Conservation (phyloP, 495 filamentous ascomycete species). For the Hyaloscypha variabilis region DNA sequence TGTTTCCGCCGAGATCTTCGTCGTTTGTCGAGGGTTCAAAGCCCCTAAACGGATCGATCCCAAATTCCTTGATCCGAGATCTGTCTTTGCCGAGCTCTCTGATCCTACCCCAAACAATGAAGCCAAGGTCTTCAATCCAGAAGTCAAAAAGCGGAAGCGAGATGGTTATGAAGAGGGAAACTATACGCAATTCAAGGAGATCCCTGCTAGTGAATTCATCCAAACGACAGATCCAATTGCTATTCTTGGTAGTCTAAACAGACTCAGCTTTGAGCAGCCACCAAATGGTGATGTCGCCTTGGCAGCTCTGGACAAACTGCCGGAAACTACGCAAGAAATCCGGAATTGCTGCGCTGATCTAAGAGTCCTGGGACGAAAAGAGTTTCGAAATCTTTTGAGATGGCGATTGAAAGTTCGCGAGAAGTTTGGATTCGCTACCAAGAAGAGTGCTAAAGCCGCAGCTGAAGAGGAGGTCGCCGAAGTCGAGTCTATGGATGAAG, state of each 20-base stretch:
- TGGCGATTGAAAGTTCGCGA: slow-evolving; percentile 92
- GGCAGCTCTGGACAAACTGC: slow-evolving; percentile 80
- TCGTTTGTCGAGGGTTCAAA: slow-evolving; percentile 92
- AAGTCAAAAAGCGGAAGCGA: slow-evolving; percentile 94
- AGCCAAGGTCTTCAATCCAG: slow-evolving; percentile 96
- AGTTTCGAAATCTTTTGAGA: slow-evolving; percentile 89
- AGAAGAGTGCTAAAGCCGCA: slow-evolving; percentile 57
- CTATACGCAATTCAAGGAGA: slow-evolving; percentile 89
- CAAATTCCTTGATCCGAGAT: slow-evolving; percentile 84
- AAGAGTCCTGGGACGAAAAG: slow-evolving; percentile 88
- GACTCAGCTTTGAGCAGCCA: slow-evolving; percentile 76
- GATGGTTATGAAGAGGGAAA: slow-evolving; percentile 98
- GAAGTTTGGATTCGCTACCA: slow-evolving; percentile 83
- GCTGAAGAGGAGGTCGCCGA: slow-evolving; percentile 74
- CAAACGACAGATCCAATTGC: slow-evolving; percentile 93
- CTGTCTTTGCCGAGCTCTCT: slow-evolving; percentile 93
- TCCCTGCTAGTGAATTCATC: slow-evolving; percentile 87
- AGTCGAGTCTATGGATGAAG: slow-evolving; percentile 90
- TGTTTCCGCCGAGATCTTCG: slow-evolving; percentile 97
- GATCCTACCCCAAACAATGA: slow-evolving; percentile 93
- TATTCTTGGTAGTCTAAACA: slow-evolving; percentile 88
- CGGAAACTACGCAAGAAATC: slow-evolving; percentile 93
- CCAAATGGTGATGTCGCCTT: slow-evolving; percentile 83
- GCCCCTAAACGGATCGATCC: slow-evolving; percentile 93
- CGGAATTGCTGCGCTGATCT: slow-evolving; percentile 83